Percentiles rank a stretch among this genome's conserved stretches.
Conservation (phyloP, 1,139 yeast species). For the Nakaseomyces glabratus region DNA sequence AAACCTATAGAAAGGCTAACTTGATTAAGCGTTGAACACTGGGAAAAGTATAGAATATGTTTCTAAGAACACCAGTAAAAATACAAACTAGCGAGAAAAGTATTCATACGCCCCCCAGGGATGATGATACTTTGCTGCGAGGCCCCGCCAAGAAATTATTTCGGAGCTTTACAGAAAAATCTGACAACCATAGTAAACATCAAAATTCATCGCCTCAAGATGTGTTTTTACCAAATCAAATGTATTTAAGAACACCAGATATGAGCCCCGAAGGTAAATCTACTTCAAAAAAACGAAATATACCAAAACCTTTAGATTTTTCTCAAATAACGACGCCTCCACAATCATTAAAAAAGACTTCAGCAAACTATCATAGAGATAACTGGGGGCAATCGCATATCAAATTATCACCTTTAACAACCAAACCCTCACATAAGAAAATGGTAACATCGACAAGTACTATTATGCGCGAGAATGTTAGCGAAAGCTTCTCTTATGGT, state of each 20-base stretch:
- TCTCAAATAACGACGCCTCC: constrained; percentile 19
- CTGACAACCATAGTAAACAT: constrained; percentile 17
- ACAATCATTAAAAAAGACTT: constrained; percentile 12
- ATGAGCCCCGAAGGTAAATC: background rate
- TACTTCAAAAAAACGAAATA: constrained; percentile 10
- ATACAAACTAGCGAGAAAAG: constrained; percentile 16
- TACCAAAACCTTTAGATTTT: constrained; percentile 22
- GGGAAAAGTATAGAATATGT: no score
- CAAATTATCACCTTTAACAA: no score
- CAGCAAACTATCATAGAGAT: no score
- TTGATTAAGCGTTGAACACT: no score
- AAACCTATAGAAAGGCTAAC: no score
- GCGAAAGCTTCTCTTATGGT: no score
- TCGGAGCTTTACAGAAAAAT: constrained; percentile 23
- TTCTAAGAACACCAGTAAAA: constrained; percentile 15
- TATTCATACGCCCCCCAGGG: constrained; percentile 30
- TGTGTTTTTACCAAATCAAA: background rate
- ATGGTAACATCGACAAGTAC: no score
- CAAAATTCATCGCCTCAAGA: background rate
- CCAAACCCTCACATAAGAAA: no score
- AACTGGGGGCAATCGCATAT: no score
- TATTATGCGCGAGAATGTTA: no score
- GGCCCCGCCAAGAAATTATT: constrained; percentile 19
- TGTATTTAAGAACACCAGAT: constrained; percentile 1
- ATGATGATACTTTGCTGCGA: constrained; percentile 14